These are phyloP conservation scores for Cyathus striatus DNA, from an alignment of 768 basidiomycete species.

Conservation along the genomic window DNA sequence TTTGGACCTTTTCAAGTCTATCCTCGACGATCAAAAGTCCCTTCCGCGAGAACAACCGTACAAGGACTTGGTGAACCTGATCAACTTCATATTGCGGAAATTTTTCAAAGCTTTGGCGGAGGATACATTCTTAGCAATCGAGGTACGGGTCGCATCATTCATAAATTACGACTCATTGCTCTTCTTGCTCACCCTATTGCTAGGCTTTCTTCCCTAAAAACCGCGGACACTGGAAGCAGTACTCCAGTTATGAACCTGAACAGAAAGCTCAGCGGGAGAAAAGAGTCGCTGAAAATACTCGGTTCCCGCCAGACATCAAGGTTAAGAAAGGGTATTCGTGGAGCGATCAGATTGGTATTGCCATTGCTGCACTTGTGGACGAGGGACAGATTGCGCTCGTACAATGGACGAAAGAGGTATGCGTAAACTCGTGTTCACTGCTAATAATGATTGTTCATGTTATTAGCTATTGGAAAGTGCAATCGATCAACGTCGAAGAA, in stretches of 20 bases:
- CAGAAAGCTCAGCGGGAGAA: slow-evolving; percentile 27
- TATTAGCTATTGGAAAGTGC: slow-evolving; percentile 29
- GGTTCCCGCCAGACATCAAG: slow-evolving; percentile 62
- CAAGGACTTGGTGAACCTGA: slow-evolving; percentile 79
- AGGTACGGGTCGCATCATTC: slow-evolving; percentile 45
- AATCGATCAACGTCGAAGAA: slow-evolving; percentile 51
- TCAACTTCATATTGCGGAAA: slow-evolving; percentile 82
- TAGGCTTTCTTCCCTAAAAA: slow-evolving; percentile 91
- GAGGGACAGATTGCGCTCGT: slow-evolving; percentile 59
- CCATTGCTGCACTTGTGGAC: slow-evolving; percentile 68
- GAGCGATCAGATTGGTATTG: slow-evolving; percentile 88
- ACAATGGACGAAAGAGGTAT: slow-evolving; percentile 78
- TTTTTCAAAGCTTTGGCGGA: slow-evolving; percentile 92
- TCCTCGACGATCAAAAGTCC: slow-evolving; percentile 76
- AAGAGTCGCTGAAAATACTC: slow-evolving; percentile 34
- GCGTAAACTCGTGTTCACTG: slow-evolving; percentile 14
- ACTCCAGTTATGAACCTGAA: slow-evolving; percentile 71
- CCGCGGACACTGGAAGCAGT: slow-evolving; percentile 80
- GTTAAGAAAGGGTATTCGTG: slow-evolving; percentile 86
- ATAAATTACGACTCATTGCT: neutral
- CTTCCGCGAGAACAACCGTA: slow-evolving; percentile 74
- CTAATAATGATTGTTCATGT: slow-evolving; percentile 1
- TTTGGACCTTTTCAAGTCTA: slow-evolving; percentile 80
- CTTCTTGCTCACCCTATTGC: neutral
- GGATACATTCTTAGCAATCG: slow-evolving; percentile 83